phyloP scores from a whole-genome alignment of 2,329 filamentous ascomycete genomes.

The Trematosphaeria pertusa region DNA sequence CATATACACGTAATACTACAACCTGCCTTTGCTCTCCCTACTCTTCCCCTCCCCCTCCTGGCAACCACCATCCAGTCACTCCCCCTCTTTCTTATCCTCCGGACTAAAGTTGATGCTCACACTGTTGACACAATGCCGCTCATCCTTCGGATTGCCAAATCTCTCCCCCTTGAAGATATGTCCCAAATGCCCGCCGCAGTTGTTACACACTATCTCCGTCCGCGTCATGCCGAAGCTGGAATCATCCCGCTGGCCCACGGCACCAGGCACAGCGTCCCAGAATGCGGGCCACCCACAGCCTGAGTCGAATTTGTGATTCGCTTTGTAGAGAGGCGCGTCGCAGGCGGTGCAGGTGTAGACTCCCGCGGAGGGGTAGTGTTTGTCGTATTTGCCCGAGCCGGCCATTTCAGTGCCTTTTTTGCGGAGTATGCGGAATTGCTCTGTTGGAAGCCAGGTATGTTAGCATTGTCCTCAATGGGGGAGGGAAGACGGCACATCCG shows the following conservation, averaged over 20 bases:
- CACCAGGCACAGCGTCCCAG: conserved; percentile 92
- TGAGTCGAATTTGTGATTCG: conserved; percentile 92
- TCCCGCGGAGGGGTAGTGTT: conserved; percentile 77
- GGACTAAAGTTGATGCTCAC: conserved; percentile 84
- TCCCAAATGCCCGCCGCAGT: conserved; percentile 90
- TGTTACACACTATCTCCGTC: conserved; percentile 92
- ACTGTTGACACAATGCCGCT: conserved; percentile 97
- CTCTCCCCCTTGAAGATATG: conserved; percentile 94
- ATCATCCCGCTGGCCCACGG: conserved; percentile 84
- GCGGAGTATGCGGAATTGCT: conserved; percentile 93
- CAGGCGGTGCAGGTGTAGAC: conserved; percentile 90
- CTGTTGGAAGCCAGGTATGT: conserved; percentile 64
- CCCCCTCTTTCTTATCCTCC: conserved; percentile 63
- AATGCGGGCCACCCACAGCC: conserved; percentile 98
- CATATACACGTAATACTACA: conserved; percentile 17
- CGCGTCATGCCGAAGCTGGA: conserved; percentile 78
- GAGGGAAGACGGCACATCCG: no score
- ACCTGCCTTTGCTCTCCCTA: neutral
- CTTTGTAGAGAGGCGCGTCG: conserved; percentile 86
- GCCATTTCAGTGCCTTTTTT: conserved; percentile 90
- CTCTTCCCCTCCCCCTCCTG: neutral
- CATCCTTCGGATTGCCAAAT: conserved; percentile 84
- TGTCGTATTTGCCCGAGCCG: conserved; percentile 82
- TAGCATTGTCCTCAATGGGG: no score
- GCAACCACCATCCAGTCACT: no score